Evolutionary conservation across 176 grass and related monocot genomes (phyloP).

Genomic region (Olyra latifolia): DNA sequence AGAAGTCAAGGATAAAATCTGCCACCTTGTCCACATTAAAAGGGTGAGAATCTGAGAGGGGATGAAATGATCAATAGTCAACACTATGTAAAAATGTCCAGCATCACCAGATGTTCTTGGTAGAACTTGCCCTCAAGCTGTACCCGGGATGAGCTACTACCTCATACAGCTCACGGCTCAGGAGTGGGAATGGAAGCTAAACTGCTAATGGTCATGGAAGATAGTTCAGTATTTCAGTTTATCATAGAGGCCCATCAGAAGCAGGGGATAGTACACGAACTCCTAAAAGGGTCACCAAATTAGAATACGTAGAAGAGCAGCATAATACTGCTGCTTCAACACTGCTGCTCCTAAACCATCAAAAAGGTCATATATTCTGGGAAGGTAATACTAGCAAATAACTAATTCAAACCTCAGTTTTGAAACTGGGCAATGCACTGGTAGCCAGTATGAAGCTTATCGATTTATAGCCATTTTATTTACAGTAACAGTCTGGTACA

Average conservation of each 20-base stretch:
- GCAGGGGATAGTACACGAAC: not conserved
- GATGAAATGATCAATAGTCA: slow-evolving; percentile 26
- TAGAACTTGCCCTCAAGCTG: not conserved
- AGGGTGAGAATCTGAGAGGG: not conserved
- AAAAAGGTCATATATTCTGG: not conserved
- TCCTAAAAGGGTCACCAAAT: not conserved
- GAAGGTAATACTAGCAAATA: not conserved
- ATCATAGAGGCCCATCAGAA: not conserved
- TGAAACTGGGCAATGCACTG: slow-evolving; percentile 15
- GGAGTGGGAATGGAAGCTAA: not conserved
- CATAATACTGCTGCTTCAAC: not conserved
- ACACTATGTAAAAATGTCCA: not conserved
- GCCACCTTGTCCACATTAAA: slow-evolving; percentile 7
- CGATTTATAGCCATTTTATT: not conserved
- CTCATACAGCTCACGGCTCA: not conserved
- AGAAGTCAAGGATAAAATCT: slow-evolving; percentile 13
- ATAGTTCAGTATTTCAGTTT: not conserved
- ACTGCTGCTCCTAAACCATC: too few species aligned
- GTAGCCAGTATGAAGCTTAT: not conserved
- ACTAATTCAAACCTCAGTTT: not conserved
- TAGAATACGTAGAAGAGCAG: not conserved
- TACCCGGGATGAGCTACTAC: not conserved
- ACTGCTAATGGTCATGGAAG: not conserved
- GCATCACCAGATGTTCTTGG: slow-evolving; percentile 6
- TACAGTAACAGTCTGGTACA: not conserved